phyloP scores from a whole-genome alignment of 2,329 filamentous ascomycete genomes.

The Tolypocladium guangdongense region DNA sequence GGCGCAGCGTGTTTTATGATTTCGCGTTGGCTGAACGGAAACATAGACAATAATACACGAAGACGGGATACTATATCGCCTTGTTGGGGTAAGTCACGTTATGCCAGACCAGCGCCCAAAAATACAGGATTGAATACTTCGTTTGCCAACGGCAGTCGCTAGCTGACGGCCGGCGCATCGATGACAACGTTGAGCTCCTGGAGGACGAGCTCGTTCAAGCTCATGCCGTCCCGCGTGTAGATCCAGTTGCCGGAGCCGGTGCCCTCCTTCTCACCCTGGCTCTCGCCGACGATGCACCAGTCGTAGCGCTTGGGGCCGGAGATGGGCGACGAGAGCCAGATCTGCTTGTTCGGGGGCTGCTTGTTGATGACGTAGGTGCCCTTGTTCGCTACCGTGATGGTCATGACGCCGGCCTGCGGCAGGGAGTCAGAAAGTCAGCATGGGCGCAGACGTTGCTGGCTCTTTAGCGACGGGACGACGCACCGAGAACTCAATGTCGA shows the following conservation, averaged over 20 bases:
- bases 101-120: background rate
- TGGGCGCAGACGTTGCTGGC: background rate
- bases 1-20: background rate
- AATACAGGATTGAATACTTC: background rate
- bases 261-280: slow-evolving; percentile 65
- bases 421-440: slow-evolving; percentile 1
- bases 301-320: slow-evolving; percentile 92
- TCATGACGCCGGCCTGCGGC: slow-evolving; percentile 71
- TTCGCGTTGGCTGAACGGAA: background rate
- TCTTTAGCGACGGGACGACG: slow-evolving; percentile 19
- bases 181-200: slow-evolving; percentile 66
- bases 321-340: slow-evolving; percentile 88
- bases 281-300: slow-evolving; percentile 66
- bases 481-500: slow-evolving; percentile 88
- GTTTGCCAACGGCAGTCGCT: slow-evolving; percentile 1
- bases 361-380: slow-evolving; percentile 96
- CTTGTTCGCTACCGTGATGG: slow-evolving; percentile 54
- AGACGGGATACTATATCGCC: background rate
- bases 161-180: slow-evolving; percentile 15
- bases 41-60: background rate
- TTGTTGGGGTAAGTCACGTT: background rate
- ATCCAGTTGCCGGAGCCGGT: slow-evolving; percentile 70
- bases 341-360: slow-evolving; percentile 93
- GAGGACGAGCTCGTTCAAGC: slow-evolving; percentile 59
- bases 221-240: slow-evolving; percentile 73